Base-by-base conservation (phyloP, 805 yeast genomes). In the Nakazawaea peltata region DNA sequence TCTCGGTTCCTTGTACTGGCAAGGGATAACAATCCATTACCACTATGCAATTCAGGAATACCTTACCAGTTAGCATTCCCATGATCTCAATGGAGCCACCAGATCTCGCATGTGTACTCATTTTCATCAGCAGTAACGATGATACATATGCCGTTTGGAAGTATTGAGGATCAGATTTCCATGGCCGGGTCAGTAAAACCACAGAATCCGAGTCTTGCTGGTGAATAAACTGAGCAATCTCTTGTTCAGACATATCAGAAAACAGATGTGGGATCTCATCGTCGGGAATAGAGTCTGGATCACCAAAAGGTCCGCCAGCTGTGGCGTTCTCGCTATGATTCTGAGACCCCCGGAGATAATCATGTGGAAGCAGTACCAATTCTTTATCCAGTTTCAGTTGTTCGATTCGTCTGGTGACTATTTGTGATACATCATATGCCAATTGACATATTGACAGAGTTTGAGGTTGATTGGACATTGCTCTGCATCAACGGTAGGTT, bases 1-100 rank as follows among this genome's bases (percentile, higher is more conserved):
- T 85, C 53, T 92, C 97, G 0, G 97, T 88, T 1, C 97, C 97
- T 53, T 84, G 90, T 2, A 90, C 97, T 0, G 97, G 97, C 26
- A 92, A 59, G 11, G 87, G 78, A 54, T 81, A 90, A 8, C 78
- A 79, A 54, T 90, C 96, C 66, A 77, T 67, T 2, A 92, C 81
- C 2, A 81, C 68, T 40, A 87, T 69, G 17, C 68, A 57, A 14
- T 64, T 58, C 5, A 63, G 65, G 11, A 71, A 60, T 8, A 82
- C 70, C 45, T 75, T 76, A 1, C 98, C 97, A 0, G 88, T 73
- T 54, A 90, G 65, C 82, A 88, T 82, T 4, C 97, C 98, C 97
- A 90, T 90, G 5, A 92, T 75, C 54, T 90, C 98, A 26, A 85
- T 80, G 8, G 81, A 62, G 1, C 95, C 95, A 4, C 97, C 97